Base-by-base conservation (phyloP, 2,329 filamentous ascomycete species). In the Cladobotryum mycophilum region DNA sequence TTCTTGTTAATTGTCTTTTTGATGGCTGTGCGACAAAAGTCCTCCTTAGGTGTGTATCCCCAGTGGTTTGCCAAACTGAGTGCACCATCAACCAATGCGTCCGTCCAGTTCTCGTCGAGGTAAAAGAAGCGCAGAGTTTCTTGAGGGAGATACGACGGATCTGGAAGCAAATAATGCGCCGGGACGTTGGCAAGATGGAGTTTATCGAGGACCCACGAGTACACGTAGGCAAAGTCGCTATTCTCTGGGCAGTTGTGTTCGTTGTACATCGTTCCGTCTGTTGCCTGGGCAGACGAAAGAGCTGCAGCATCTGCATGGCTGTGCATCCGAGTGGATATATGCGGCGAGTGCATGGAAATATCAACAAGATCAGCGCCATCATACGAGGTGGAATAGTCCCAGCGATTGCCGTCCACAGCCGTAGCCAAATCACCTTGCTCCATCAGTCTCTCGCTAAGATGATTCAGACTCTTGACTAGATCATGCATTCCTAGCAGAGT, bases 51-150 rank as follows among this genome's bases (percentile, higher is more conserved):
- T 2, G 55, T 58, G 1, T 62, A 18, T 7, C 22, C 22, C 22
- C 22, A 25, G 48, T 70, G 65, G 54, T 73, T 73, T 1, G 57
- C 69, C 3, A 68, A 37, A 22, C 63, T 67, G 2, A 74, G 57
- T 0, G 66, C 71, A 1, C 71, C 70, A 54, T 74, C 70, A 7
- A 74, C 52, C 5, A 73, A 45, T 1, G 59, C 60, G 41, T 71
- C 66, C 0, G 62, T 55, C 71, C 70, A 74, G 45, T 61, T 62
- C 5, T 54, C 37, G 49, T 74, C 70, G 25, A 73, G 61, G 42
- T 64, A 49, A 53, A 74, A 73, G 54, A 70, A 67, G 1, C 69
- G 60, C 0, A 74, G 41, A 0, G 55, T 54, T 51, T 74, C 70
- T 2, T 15, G 40, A 0, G 63, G 65, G 0, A 73, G 55, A 49